Evolutionary conservation across 495 filamentous ascomycete genomes (phyloP), one percentile per base, ranked within the genome.

Genomic region (Daldinia concentrica): DNA sequence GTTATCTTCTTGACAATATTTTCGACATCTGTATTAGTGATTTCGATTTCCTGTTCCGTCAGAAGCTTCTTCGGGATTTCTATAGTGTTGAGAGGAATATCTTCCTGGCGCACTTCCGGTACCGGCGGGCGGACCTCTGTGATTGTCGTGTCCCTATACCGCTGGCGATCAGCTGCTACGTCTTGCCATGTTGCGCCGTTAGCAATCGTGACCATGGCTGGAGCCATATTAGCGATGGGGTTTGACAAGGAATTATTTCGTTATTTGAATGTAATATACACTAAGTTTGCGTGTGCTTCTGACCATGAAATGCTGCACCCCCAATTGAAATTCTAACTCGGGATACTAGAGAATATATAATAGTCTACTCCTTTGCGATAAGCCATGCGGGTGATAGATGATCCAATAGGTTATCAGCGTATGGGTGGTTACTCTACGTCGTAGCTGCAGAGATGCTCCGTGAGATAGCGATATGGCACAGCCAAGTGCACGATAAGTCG

Each of bases 11-110:
- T 67, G 9, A 81, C 71, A 0, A 90, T 76, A 7, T 79, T 75
- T 1, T 76, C 78, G 22, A 86, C 87, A 64, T 86, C 79, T 14
- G 79, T 81, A 58, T 82, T 80, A 0, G 88, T 89, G 59, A 89
- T 83, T 22, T 80, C 74, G 22, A 88, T 63, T 66, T 90, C 87
- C 17, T 72, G 37, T 86, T 77, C 55, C 0, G 84, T 81, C 3
- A 91, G 82, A 7, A 86, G 37, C 26, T 80, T 62, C 37, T 71
- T 71, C 8, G 84, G 83, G 12, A 86, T 64, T 0, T 52, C 65
- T n/a, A 80, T 81, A 5, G 82, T 82, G 60, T 86, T 82, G 4
- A 79, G 66, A 3, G 83, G 82, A 0, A 85, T 64, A 7, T 76
- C 73, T 26, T 73, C 58, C 1, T 74, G 59, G 27, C 24, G 36